These are phyloP conservation scores for Fusarium austroafricanum DNA, from an alignment of 2,329 filamentous ascomycete species.

Conservation along the genomic window DNA sequence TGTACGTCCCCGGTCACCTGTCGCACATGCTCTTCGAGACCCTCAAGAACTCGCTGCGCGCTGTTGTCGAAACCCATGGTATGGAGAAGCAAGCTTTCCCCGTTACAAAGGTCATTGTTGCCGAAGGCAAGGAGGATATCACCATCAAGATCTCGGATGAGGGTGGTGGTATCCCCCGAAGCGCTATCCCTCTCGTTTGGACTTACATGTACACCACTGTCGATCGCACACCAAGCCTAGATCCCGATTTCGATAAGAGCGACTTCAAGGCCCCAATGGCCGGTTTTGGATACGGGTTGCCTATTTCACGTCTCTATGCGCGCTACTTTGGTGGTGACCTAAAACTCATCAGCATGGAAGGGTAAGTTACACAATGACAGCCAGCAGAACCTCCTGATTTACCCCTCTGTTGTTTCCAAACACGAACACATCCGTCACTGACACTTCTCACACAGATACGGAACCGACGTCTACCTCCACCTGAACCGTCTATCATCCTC, in stretches of 20 bases:
- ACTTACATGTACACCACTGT: constrained; percentile 99
- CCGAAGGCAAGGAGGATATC: constrained; percentile 97
- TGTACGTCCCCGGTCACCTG: constrained; percentile 99
- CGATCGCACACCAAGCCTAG: constrained; percentile 91
- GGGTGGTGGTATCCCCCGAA: constrained; percentile 93
- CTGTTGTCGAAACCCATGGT: constrained; percentile 94
- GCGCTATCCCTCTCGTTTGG: constrained; percentile 97
- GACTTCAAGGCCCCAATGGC: constrained; percentile 99
- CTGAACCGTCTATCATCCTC: constrained; percentile 95
- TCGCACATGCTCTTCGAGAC: constrained; percentile 99
- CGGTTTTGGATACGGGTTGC: constrained; percentile 96
- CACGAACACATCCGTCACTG: constrained; percentile 19
- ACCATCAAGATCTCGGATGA: constrained; percentile 99
- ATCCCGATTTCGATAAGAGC: constrained; percentile 98
- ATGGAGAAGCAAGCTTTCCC: constrained; percentile 97
- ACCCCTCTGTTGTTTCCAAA: background rate
- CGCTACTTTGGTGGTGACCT: constrained; percentile 97
- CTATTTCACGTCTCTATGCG: constrained; percentile 93
- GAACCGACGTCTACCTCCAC: constrained; percentile 98
- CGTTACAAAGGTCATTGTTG: constrained; percentile 96
- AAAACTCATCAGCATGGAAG: constrained; percentile 99
- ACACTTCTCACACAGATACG: constrained; percentile 72
- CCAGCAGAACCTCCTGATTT: background rate
- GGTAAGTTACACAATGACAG: constrained; percentile 67
- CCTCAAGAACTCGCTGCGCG: constrained; percentile 96